These are phyloP conservation scores for Thermochaetoides thermophila DNA, from an alignment of 495 filamentous ascomycete species.

Conservation along the genomic window DNA sequence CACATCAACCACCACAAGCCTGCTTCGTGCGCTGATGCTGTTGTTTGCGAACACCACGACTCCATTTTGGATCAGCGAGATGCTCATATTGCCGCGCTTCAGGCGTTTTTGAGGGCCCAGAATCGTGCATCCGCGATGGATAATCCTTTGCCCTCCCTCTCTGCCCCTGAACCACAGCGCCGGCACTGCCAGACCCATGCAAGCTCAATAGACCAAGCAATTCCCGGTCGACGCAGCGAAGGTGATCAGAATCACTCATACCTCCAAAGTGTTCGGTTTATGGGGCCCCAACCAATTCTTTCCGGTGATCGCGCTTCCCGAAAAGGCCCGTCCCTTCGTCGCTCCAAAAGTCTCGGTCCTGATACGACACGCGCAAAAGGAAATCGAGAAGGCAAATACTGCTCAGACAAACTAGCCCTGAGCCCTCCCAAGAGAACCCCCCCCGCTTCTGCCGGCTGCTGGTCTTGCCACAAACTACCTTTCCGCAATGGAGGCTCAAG, in stretches of 20 bases:
- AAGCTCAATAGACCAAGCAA: not conserved
- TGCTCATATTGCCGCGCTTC: conserved; percentile 52
- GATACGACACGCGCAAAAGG: not conserved
- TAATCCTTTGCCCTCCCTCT: conserved; percentile 22
- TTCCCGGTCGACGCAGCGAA: not conserved
- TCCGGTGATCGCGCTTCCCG: conserved; percentile 6
- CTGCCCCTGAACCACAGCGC: conserved; percentile 14
- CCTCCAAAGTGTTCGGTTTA: conserved; percentile 42
- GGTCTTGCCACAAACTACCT: conserved; percentile 18
- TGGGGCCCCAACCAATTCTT: conserved; percentile 22
- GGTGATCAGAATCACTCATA: conserved; percentile 18
- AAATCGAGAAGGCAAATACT: conserved; percentile 3
- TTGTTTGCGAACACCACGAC: conserved; percentile 33
- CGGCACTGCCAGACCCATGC: conserved; percentile 4
- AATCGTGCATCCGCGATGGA: conserved; percentile 26
- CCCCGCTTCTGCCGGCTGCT: conserved; percentile 8
- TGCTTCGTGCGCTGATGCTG: conserved; percentile 40
- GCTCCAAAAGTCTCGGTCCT: not conserved
- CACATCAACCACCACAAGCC: conserved; percentile 47
- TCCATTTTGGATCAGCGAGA: conserved; percentile 42
- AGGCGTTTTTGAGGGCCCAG: conserved; percentile 46
- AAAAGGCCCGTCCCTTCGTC: not conserved
- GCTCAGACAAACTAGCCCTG: conserved; percentile 2
- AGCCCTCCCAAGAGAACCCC: conserved; percentile 7
- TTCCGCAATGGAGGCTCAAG: conserved; percentile 19